These are phyloP conservation scores for Penicillium antarcticum DNA, from an alignment of 495 filamentous ascomycete genomes.

Conservation along the genomic window DNA sequence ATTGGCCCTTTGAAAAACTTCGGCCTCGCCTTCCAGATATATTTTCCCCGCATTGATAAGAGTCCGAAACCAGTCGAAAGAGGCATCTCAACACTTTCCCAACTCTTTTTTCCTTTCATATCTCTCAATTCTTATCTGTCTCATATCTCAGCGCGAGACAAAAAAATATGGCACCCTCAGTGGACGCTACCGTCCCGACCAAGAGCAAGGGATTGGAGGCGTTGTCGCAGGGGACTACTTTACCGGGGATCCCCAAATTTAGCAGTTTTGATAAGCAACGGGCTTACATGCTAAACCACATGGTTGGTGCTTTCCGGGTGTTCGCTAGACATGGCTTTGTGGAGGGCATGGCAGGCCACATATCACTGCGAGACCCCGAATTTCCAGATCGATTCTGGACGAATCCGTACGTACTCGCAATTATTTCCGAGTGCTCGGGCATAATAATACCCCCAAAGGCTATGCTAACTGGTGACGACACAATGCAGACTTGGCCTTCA, in stretches of 20 bases:
- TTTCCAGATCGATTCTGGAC: conserved; percentile 20
- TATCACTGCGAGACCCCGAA: conserved; percentile 30
- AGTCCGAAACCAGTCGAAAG: background rate
- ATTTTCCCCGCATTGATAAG: background rate
- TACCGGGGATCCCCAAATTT: conserved; percentile 29
- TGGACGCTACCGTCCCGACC: too few relatives aligned
- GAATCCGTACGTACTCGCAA: conserved; percentile 12
- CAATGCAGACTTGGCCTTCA: conserved; percentile 13
- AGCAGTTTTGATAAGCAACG: background rate
- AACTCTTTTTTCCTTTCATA: too few relatives aligned
- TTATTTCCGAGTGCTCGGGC: too few relatives aligned
- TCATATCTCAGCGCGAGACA: too few relatives aligned
- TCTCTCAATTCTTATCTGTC: too few relatives aligned
- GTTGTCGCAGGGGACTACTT: conserved; percentile 12
- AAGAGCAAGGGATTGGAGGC: conserved; percentile 1
- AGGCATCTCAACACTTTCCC: background rate
- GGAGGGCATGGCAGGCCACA: conserved; percentile 34
- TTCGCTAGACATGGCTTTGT: conserved; percentile 27
- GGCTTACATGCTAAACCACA: conserved; percentile 39
- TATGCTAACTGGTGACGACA: too few relatives aligned
- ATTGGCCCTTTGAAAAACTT: background rate
- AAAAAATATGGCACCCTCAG: too few relatives aligned
- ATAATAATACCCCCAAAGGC: too few relatives aligned
- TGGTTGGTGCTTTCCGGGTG: conserved; percentile 33
- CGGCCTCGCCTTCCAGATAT: background rate